Evolutionary conservation across 768 basidiomycete genomes (phyloP).

Genomic region (Boletus huronensis): DNA sequence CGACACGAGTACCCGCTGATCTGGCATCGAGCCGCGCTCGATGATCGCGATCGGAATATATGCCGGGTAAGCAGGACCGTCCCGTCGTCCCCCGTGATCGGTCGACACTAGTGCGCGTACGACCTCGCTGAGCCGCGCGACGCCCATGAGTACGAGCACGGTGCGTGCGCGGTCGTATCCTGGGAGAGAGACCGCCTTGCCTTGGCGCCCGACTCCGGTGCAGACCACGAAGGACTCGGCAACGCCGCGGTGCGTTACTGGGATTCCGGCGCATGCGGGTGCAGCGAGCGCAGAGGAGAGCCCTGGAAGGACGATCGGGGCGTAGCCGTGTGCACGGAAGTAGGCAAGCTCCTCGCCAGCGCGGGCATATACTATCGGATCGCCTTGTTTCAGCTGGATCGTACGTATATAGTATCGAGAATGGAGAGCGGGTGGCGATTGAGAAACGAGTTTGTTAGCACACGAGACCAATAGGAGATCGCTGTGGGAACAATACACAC

Average conservation of each 20-base stretch:
- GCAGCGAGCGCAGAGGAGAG: conserved; percentile 87
- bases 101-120: conserved; percentile 51
- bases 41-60: conserved; percentile 87
- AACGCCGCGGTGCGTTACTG: conserved; percentile 93
- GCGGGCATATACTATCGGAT: conserved; percentile 92
- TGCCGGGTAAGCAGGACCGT: conserved; percentile 63
- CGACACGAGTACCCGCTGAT: conserved; percentile 80
- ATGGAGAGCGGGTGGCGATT: neutral
- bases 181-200: conserved; percentile 80
- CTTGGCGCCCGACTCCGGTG: conserved; percentile 88
- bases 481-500: conserved; percentile 41
- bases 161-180: conserved; percentile 82
- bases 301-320: conserved; percentile 84
- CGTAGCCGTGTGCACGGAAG: conserved; percentile 83
- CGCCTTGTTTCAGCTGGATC: conserved; percentile 88
- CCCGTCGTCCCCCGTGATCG: conserved; percentile 39
- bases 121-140: conserved; percentile 77
- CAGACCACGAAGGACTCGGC: conserved; percentile 87
- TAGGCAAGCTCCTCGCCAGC: conserved; percentile 93
- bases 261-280: conserved; percentile 86
- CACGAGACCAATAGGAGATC: neutral
- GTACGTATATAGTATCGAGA: neutral
- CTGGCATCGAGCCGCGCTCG: conserved; percentile 91
- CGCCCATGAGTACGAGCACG: conserved; percentile 90
- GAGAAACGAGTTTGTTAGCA: neutral